A percentile compares a stretch with the other conserved stretches of the same genome.
phyloP scores from a whole-genome alignment of 805 yeast species.

The Hyphopichia homilentoma region DNA sequence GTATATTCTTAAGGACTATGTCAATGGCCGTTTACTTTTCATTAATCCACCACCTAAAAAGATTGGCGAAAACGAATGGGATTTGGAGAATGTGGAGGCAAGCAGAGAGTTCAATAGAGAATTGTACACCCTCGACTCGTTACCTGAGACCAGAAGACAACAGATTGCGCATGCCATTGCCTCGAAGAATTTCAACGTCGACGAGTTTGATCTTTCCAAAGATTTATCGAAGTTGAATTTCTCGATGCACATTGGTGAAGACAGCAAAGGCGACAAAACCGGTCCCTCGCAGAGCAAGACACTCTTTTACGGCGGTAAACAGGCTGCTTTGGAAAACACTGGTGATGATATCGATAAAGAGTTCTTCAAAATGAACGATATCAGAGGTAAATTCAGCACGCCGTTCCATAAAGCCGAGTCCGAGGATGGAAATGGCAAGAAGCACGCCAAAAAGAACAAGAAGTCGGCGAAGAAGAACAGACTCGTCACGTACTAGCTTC shows the following conservation, averaged over 20 bases:
- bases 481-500: constrained; percentile 19
- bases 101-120: constrained; percentile 63
- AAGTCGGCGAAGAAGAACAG: constrained; percentile 50
- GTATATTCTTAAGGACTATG: constrained; percentile 89
- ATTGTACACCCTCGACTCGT: constrained; percentile 58
- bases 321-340: constrained; percentile 73
- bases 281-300: constrained; percentile 34
- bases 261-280: constrained; percentile 12
- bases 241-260: constrained; percentile 64
- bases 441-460: constrained; percentile 76
- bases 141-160: constrained; percentile 69
- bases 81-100: constrained; percentile 41
- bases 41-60: constrained; percentile 82
- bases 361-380: constrained; percentile 68
- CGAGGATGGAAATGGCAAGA: constrained; percentile 39
- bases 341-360: constrained; percentile 83
- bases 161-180: constrained; percentile 67
- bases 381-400: constrained; percentile 57
- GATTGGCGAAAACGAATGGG: constrained; percentile 56
- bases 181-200: constrained; percentile 47
- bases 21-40: constrained; percentile 81
- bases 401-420: constrained; percentile 67
- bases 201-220: constrained; percentile 58
- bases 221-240: constrained; percentile 74
- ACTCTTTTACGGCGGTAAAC: constrained; percentile 72